phyloP scores from a whole-genome alignment of 352 stramenopile species.

The Stephanocyclus meneghinianus region DNA sequence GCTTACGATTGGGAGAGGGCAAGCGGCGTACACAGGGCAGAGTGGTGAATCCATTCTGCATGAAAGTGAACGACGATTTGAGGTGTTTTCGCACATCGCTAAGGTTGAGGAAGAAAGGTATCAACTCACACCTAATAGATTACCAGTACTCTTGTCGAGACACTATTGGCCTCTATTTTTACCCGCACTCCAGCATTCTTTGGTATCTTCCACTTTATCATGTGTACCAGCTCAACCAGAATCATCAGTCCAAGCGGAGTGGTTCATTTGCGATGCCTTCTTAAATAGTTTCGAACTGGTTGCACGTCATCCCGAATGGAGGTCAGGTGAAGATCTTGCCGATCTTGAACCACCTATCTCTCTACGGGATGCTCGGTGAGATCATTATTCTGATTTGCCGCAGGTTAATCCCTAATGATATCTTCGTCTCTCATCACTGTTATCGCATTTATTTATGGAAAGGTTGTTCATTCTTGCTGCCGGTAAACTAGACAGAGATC shows the following conservation, averaged over 20 bases:
- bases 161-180: conserved; percentile 52
- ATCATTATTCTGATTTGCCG: neutral
- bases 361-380: conserved; percentile 61
- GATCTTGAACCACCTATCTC: conserved; percentile 53
- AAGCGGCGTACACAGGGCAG: conserved; percentile 12
- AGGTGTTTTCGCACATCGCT: conserved; percentile 39
- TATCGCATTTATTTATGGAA: neutral
- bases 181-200: conserved; percentile 54
- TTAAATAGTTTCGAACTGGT: conserved; percentile 58
- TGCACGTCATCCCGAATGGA: conserved; percentile 5
- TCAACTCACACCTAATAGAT: neutral
- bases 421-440: neutral
- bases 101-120: conserved; percentile 12
- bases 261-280: conserved; percentile 58
- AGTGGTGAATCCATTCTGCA: conserved; percentile 17
- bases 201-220: conserved; percentile 45
- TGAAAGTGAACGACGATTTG: conserved; percentile 11
- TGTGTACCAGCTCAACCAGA: conserved; percentile 14
- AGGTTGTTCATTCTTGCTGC: conserved; percentile 60
- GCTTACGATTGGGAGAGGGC: conserved; percentile 54
- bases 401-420: neutral
- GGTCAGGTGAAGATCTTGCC: neutral
- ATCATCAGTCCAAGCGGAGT: conserved; percentile 9
- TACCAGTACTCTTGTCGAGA: neutral
- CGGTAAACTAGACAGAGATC: conserved; percentile 28